Evolutionary conservation across 2,329 filamentous ascomycete genomes (phyloP).

Genomic region (Hymenoscyphus repandus): DNA sequence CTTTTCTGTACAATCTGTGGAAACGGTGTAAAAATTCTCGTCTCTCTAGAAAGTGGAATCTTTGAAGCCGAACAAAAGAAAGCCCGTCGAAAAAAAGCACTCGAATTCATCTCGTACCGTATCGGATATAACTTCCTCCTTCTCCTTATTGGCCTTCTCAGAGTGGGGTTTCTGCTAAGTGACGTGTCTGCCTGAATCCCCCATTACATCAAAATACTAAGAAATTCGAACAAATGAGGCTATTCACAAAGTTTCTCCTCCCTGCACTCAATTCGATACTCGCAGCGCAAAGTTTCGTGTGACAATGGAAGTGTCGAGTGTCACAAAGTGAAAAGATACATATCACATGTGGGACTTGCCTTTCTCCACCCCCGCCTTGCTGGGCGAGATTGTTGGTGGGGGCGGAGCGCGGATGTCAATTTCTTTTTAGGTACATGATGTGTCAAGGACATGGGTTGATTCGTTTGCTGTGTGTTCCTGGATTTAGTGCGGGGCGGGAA

Average conservation of each 20-base stretch:
- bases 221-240: too few relatives aligned
- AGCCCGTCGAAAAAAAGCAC: too few relatives aligned
- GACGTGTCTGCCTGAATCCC: too few relatives aligned
- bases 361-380: not conserved
- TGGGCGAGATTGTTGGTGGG: not conserved
- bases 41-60: too few relatives aligned
- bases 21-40: not conserved
- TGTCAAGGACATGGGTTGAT: not conserved
- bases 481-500: too few relatives aligned
- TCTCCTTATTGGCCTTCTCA: too few relatives aligned
- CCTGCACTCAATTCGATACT: not conserved
- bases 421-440: not conserved
- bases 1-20: not conserved
- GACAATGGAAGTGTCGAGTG: not conserved
- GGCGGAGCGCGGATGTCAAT: not conserved
- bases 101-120: too few relatives aligned
- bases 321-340: not conserved
- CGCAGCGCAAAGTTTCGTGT: not conserved
- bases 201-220: too few relatives aligned
- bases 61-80: too few relatives aligned
- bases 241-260: too few relatives aligned
- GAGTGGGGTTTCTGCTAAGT: too few relatives aligned
- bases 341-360: constrained; percentile 8
- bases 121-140: too few relatives aligned
- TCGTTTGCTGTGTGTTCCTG: not conserved